Percentiles rank a stretch among this genome's conserved stretches.
Conservation (phyloP, 2,329 filamentous ascomycete species). For the Epichloe brachyelytri region DNA sequence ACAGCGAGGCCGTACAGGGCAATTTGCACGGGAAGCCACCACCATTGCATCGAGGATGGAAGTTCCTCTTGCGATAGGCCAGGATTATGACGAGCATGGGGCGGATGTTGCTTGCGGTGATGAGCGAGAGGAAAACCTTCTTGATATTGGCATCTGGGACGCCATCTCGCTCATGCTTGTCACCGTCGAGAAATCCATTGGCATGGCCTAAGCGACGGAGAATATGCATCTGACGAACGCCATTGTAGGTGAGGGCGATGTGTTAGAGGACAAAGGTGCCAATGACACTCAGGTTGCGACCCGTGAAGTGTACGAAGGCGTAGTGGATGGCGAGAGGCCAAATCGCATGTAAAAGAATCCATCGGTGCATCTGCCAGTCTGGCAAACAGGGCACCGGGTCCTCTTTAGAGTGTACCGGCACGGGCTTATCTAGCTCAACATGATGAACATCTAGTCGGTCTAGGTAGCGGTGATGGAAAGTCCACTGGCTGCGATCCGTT, state of each 20-base stretch:
- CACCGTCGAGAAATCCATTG: conserved; percentile 17
- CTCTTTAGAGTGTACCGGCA: conserved; percentile 19
- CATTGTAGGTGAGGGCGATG: conserved; percentile 17
- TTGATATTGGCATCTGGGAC: conserved; percentile 19
- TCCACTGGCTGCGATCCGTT: conserved; percentile 8
- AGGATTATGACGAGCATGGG: conserved; percentile 14
- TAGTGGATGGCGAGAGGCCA: conserved; percentile 9
- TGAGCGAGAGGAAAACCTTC: conserved; percentile 11
- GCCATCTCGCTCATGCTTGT: conserved; percentile 20
- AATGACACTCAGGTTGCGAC: conserved; percentile 9
- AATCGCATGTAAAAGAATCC: conserved; percentile 15
- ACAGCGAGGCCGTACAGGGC: conserved; percentile 3
- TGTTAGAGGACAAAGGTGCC: conserved; percentile 14
- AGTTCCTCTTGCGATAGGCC: conserved; percentile 10
- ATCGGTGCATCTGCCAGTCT: conserved; percentile 17
- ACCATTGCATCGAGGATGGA: conserved; percentile 11
- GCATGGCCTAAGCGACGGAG: conserved; percentile 18
- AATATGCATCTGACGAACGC: conserved; percentile 18
- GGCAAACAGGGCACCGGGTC: conserved; percentile 19
- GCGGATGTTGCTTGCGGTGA: conserved; percentile 8
- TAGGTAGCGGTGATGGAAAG: conserved; percentile 8
- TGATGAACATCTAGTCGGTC: conserved; percentile 9
- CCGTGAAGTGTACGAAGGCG: conserved; percentile 13
- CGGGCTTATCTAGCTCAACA: conserved; percentile 5
- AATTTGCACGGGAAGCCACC: conserved; percentile 16